A percentile compares a stretch with the other conserved stretches of the same genome.
Conservation (phyloP, 2,329 filamentous ascomycete species). For the Plenodomus tracheiphilus region DNA sequence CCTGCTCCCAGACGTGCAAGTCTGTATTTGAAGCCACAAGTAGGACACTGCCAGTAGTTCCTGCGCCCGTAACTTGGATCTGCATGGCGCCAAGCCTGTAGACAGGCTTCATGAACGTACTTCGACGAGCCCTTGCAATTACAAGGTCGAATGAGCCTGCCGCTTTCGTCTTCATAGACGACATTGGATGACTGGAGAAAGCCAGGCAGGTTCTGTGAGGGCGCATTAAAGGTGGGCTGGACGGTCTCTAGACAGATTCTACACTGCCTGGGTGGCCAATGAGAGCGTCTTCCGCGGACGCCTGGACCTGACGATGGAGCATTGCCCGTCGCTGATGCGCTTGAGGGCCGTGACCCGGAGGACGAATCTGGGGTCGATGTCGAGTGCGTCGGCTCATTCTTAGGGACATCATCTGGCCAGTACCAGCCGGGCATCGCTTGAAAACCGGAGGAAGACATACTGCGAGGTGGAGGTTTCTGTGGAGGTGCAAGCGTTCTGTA, state of each 20-base stretch:
- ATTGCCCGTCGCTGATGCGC: conserved; percentile 14
- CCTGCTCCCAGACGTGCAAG: conserved; percentile 78
- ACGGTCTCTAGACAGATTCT: conserved; percentile 85
- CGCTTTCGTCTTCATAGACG: conserved; percentile 73
- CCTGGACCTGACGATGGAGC: conserved; percentile 17
- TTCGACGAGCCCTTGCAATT: conserved; percentile 90
- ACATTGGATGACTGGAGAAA: conserved; percentile 64
- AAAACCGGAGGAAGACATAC: conserved; percentile 49
- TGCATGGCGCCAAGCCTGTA: conserved; percentile 79
- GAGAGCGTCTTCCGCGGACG: conserved; percentile 36
- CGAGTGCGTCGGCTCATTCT: conserved; percentile 23
- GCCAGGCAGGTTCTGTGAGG: conserved; percentile 57
- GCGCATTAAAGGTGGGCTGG: conserved; percentile 61
- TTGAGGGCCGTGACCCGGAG: conserved; percentile 15
- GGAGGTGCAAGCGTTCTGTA: conserved; percentile 6
- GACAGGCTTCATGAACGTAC: conserved; percentile 91
- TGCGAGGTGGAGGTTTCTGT: conserved; percentile 1
- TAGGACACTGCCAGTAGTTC: conserved; percentile 86
- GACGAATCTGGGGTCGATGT: conserved; percentile 18
- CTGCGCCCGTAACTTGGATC: conserved; percentile 65
- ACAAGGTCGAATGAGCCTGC: conserved; percentile 84
- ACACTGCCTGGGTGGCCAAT: conserved; percentile 75
- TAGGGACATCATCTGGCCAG: conserved; percentile 52
- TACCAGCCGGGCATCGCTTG: conserved; percentile 50
- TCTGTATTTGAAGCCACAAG: conserved; percentile 81